Conservation (phyloP, 495 filamentous ascomycete species). For the Trichoderma gamsii region DNA sequence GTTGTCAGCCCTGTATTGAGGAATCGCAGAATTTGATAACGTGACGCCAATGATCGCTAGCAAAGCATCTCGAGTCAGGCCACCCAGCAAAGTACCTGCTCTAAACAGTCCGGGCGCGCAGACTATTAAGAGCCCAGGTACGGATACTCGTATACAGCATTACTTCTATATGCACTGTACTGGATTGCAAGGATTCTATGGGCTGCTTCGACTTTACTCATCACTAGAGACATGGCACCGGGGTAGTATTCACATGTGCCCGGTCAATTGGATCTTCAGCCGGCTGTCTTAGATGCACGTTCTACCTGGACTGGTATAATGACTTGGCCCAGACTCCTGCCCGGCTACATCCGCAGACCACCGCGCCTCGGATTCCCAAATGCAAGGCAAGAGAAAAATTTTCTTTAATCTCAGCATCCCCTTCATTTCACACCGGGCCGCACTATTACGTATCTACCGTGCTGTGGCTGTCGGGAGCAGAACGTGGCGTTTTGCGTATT, state of each 20-base stretch:
- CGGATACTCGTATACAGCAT: no score
- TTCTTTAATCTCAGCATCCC: not conserved
- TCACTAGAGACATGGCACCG: no score
- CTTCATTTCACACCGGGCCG: not conserved
- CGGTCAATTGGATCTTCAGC: no score
- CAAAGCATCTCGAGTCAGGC: not conserved
- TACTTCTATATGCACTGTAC: no score
- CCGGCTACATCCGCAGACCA: not conserved
- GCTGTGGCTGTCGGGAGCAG: not conserved
- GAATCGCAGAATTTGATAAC: not conserved
- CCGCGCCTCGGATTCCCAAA: not conserved
- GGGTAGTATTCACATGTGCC: no score
- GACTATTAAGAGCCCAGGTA: not conserved
- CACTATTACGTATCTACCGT: slow-evolving; percentile 10
- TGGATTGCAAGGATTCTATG: no score
- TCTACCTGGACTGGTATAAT: no score
- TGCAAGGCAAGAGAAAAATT: not conserved
- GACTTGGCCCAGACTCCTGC: not conserved
- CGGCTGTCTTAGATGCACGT: no score
- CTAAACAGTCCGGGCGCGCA: not conserved
- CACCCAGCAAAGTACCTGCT: slow-evolving; percentile 1
- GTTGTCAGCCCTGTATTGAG: slow-evolving; percentile 6
- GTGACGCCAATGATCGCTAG: not conserved
- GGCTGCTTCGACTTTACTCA: no score
- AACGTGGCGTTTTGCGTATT: slow-evolving; percentile 6